Conservation (phyloP, 1,139 yeast species). For the Yamadazyma dendronema region DNA sequence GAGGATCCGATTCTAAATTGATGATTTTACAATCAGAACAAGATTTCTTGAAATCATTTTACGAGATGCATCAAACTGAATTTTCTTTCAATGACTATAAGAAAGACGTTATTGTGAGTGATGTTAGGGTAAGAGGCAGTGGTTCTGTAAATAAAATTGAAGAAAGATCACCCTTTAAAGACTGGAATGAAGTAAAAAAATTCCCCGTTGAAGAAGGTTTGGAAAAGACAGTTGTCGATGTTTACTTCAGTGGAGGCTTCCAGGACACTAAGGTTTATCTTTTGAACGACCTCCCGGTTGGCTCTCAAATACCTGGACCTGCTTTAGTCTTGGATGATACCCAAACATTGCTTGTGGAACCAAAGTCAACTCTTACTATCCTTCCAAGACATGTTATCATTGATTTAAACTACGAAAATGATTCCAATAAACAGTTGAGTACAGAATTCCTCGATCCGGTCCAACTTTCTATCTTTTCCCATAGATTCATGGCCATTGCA, state of each 20-base stretch:
- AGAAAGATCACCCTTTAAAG: constrained; percentile 16
- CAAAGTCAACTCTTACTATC: constrained; percentile 17
- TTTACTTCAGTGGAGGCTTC: constrained; percentile 44
- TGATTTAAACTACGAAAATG: constrained; percentile 19
- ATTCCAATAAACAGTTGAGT: constrained; percentile 5
- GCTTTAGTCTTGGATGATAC: constrained; percentile 22
- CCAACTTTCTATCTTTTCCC: constrained; percentile 20
- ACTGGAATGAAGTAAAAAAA: constrained; percentile 8
- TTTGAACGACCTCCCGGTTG: constrained; percentile 17
- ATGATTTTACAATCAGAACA: constrained; percentile 20
- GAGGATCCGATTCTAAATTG: constrained; percentile 21
- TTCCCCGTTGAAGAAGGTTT: constrained; percentile 6
- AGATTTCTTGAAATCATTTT: constrained; percentile 36
- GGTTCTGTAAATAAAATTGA: constrained; percentile 35
- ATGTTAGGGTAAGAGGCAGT: constrained; percentile 19
- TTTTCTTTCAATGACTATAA: constrained; percentile 65
- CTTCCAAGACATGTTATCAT: constrained; percentile 22
- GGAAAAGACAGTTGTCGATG: constrained; percentile 13
- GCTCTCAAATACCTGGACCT: constrained; percentile 20
- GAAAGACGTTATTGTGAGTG: constrained; percentile 32
- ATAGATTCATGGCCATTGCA: constrained; percentile 24
- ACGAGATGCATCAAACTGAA: constrained; percentile 57
- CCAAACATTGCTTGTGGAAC: constrained; percentile 21
- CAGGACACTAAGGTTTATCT: constrained; percentile 16
- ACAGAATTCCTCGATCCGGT: constrained; percentile 19